Conservation (phyloP, 768 basidiomycete genomes). For the Termitomyces bulborhizus region DNA sequence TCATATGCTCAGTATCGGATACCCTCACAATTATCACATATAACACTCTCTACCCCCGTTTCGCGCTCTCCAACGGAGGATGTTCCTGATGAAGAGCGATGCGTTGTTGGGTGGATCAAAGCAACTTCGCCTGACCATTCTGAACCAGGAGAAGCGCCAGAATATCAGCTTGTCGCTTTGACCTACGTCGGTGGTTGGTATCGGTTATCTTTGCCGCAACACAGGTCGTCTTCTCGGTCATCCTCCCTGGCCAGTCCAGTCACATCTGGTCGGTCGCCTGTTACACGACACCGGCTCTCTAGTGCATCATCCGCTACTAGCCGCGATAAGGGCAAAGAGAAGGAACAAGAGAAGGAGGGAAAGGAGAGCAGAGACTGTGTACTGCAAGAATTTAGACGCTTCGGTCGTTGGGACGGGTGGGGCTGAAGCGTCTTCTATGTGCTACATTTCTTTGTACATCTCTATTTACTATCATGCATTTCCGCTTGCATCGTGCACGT, state of each 20-base stretch:
- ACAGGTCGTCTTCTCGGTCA: slow-evolving; percentile 16
- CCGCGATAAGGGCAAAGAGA: slow-evolving; percentile 59
- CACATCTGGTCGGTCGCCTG: slow-evolving; percentile 40
- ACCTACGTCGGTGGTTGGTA: slow-evolving; percentile 95
- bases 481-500: background rate
- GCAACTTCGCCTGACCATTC: slow-evolving; percentile 33
- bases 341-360: slow-evolving; percentile 48
- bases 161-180: slow-evolving; percentile 78
- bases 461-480: slow-evolving; percentile 5
- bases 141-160: slow-evolving; percentile 22
- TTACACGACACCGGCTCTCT: slow-evolving; percentile 41
- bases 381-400: slow-evolving; percentile 73
- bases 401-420: slow-evolving; percentile 91
- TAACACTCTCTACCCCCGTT: slow-evolving; percentile 63
- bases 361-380: slow-evolving; percentile 62
- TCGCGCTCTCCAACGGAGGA: slow-evolving; percentile 50
- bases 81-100: slow-evolving; percentile 76
- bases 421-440: slow-evolving; percentile 25
- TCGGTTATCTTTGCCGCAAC: slow-evolving; percentile 60
- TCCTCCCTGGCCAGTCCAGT: slow-evolving; percentile 10
- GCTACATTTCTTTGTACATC: background rate
- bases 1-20: slow-evolving; percentile 91
- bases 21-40: slow-evolving; percentile 78
- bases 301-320: slow-evolving; percentile 47
- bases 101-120: slow-evolving; percentile 82